Evolutionary conservation across 768 basidiomycete genomes (phyloP), one percentile per base, ranked within the genome.

Genomic region (Daedaleopsis sinensis): DNA sequence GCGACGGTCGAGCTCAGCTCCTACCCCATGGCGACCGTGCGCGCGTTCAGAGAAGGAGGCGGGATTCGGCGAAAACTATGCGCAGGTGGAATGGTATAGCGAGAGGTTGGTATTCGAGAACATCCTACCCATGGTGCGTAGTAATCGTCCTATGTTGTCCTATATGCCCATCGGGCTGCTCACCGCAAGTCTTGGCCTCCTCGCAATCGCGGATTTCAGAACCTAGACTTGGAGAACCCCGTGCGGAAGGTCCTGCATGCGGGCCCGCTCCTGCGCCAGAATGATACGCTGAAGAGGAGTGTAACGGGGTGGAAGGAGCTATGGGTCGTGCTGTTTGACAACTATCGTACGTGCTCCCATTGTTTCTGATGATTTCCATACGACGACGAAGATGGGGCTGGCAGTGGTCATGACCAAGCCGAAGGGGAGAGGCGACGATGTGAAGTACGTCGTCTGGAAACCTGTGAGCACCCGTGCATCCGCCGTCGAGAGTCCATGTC

Each of bases 291-390:
- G 21, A 59, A 59, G 46, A 54, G 62, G 43, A 55, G 54, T 50
- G 43, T 63, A 47, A 51, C 47, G 24, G 58, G 56, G 39, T 64
- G 62, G 62, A 64, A 64, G 55, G 54, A 52, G 49, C 62, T 64
- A 23, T 64, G 54, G 58, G 62, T 64, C 44, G 51, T 64, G 16
- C 44, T 64, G 23, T 59, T 64, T 32, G 62, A 64, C 19, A 64
- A 64, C 37, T 64, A 64, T 12, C 27, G 62, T 64, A 19, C 39
- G 62, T 39, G 27, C 27, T 32, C 27, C 27, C 47, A 7, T 12
- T 24, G 13, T n/a, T 10, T 24, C 23, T n/a, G 7, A 4, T 47
- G 19, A n/a, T 23, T 18, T 0, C n/a, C 23, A 16, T 13, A 49
- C 13, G 13, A 10, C 15, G 5, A 15, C 2, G 19, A 23, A n/a